Conservation (phyloP, 257 asterid genomes). For the Paulownia fortunei region DNA sequence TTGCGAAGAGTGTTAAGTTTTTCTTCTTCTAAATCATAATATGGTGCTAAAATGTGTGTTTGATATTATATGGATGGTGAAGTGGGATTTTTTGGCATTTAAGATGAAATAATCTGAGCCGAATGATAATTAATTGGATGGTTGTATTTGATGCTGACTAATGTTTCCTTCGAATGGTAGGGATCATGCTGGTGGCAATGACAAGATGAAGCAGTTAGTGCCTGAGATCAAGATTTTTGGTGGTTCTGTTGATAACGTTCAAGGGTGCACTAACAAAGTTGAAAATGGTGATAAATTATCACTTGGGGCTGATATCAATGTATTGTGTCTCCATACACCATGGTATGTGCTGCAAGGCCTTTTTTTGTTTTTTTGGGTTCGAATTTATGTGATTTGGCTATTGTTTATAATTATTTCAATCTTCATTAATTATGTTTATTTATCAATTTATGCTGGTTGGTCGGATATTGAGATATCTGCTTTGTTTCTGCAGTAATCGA, state of each 20-base stretch:
- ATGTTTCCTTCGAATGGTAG: constrained; percentile 39
- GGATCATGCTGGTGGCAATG: constrained; percentile 99
- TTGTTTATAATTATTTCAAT: neutral
- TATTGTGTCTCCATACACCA: constrained; percentile 85
- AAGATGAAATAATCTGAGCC: neutral
- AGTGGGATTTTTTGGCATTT: constrained; percentile 8
- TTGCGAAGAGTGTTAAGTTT: neutral
- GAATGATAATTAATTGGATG: constrained; percentile 12
- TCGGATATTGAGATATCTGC: neutral
- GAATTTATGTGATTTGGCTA: neutral
- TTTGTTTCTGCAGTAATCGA: neutral
- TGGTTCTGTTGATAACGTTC: constrained; percentile 81
- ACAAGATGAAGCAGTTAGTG: constrained; percentile 74
- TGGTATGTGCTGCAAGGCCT: constrained; percentile 47
- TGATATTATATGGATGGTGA: neutral
- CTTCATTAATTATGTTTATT: neutral
- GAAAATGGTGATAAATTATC: constrained; percentile 82
- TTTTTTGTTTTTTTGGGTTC: neutral
- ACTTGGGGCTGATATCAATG: constrained; percentile 68
- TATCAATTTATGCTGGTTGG: neutral
- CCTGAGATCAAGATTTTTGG: constrained; percentile 84
- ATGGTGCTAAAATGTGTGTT: neutral
- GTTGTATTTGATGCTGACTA: constrained; percentile 1
- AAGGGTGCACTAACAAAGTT: constrained; percentile 81
- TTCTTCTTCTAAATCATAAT: neutral